These are phyloP conservation scores for Yamadazyma kitorensis DNA, from an alignment of 805 yeast species.

Conservation along the genomic window DNA sequence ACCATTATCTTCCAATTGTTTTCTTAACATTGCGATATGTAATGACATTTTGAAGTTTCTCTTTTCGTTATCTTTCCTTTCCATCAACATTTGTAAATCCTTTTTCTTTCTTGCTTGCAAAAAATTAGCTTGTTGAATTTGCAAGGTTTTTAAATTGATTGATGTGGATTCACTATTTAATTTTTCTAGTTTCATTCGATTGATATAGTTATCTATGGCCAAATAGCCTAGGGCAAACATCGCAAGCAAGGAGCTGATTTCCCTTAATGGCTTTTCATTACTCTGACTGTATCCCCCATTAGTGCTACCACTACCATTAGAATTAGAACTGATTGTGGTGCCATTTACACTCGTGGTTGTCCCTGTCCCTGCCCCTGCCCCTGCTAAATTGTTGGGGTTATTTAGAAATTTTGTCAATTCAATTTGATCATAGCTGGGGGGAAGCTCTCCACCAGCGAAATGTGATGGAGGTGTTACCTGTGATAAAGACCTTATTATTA, in stretches of 20 bases:
- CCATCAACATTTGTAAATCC: conserved; percentile 51
- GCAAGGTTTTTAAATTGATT: conserved; percentile 35
- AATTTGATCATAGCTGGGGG: conserved; percentile 15
- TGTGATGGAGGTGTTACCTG: conserved; percentile 21
- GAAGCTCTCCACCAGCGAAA: conserved; percentile 21
- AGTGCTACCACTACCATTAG: neutral
- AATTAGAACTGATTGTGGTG: neutral
- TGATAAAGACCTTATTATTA: conserved; percentile 1
- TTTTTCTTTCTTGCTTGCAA: conserved; percentile 50
- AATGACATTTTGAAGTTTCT: conserved; percentile 58
- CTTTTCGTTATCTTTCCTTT: conserved; percentile 45
- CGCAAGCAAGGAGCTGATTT: conserved; percentile 40
- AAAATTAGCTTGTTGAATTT: conserved; percentile 47
- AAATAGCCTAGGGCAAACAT: conserved; percentile 44
- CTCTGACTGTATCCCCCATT: conserved; percentile 1
- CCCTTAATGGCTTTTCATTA: conserved; percentile 23
- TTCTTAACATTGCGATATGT: conserved; percentile 63
- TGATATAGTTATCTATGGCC: conserved; percentile 50
- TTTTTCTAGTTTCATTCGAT: conserved; percentile 38
- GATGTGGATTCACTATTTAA: conserved; percentile 32
- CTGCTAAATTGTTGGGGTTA: too few relatives aligned
- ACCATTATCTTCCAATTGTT: conserved; percentile 58
- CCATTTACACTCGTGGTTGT: too few relatives aligned
- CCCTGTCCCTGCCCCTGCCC: too few relatives aligned
- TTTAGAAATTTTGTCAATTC: too few relatives aligned